Evolutionary conservation across 495 filamentous ascomycete species (phyloP).

Genomic region (Penicillium lividum): DNA sequence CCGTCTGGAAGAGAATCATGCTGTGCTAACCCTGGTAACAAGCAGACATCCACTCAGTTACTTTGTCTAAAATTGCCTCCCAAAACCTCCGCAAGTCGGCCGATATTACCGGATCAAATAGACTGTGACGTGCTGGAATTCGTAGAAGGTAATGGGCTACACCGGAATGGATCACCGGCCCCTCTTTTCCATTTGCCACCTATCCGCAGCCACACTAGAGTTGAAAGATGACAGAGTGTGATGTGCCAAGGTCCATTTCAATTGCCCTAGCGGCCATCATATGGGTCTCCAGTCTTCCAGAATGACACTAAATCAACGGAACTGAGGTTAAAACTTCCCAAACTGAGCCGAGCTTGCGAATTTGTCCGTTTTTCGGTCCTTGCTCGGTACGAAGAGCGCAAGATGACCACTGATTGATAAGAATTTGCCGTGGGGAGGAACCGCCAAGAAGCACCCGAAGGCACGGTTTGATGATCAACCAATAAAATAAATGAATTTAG

Average conservation of each 20-base stretch:
- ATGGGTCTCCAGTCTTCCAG: neutral
- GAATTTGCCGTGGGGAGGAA: slow-evolving; percentile 14
- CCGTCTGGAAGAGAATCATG: neutral
- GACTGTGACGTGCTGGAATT: neutral
- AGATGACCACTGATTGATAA: slow-evolving; percentile 35
- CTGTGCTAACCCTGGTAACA: neutral
- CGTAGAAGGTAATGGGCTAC: neutral
- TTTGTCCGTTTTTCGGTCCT: slow-evolving; percentile 26
- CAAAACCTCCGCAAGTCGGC: neutral
- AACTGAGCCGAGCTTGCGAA: slow-evolving; percentile 9
- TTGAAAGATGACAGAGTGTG: neutral
- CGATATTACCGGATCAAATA: neutral
- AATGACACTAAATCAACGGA: neutral
- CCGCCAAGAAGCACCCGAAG: slow-evolving; percentile 12
- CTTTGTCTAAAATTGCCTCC: neutral
- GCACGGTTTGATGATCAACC: slow-evolving; percentile 8
- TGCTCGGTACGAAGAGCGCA: slow-evolving; percentile 5
- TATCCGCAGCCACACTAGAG: neutral
- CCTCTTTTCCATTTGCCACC: slow-evolving; percentile 8
- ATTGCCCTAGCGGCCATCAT: neutral
- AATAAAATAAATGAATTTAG: slow-evolving; percentile 7
- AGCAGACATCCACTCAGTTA: neutral
- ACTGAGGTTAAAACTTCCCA: slow-evolving; percentile 2
- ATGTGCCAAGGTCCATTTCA: neutral
- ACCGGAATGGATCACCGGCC: slow-evolving; percentile 6